Conservation (phyloP, 805 yeast species). For the Priceomyces castillae region DNA sequence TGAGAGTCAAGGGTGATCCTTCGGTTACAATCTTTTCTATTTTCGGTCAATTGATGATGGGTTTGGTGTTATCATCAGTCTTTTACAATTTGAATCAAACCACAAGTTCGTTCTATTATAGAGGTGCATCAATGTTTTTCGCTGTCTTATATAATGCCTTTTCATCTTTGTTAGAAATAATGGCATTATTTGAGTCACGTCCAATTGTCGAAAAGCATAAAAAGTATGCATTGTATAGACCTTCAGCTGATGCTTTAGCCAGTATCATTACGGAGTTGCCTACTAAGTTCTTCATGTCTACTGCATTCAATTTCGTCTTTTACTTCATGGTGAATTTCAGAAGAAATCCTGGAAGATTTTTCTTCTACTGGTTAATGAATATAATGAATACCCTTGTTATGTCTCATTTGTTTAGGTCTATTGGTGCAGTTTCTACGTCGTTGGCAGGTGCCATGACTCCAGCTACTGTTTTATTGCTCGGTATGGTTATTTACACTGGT, state of each 20-base stretch:
- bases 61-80: constrained; percentile 59
- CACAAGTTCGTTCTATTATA: constrained; percentile 56
- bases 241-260: constrained; percentile 71
- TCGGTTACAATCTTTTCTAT: constrained; percentile 52
- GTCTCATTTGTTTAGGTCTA: constrained; percentile 41
- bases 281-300: constrained; percentile 42
- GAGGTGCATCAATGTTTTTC: constrained; percentile 64
- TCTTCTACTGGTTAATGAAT: constrained; percentile 35
- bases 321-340: constrained; percentile 52
- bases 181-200: constrained; percentile 56
- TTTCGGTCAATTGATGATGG: constrained; percentile 53
- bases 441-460: constrained; percentile 44
- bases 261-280: constrained; percentile 62
- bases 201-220: constrained; percentile 71
- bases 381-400: constrained; percentile 33
- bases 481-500: constrained; percentile 56
- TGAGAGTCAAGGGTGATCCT: constrained; percentile 54
- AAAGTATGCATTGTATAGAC: constrained; percentile 67
- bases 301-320: constrained; percentile 28
- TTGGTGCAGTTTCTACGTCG: constrained; percentile 42
- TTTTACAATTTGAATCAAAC: constrained; percentile 49
- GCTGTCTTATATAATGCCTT: constrained; percentile 61
- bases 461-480: constrained; percentile 45
- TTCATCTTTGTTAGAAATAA: constrained; percentile 57
- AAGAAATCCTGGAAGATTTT: constrained; percentile 35